A percentile compares a stretch with the other conserved stretches of the same genome.
Evolutionary conservation across 2,329 filamentous ascomycete genomes (phyloP).

Genomic region (Exophiala alcalophila): DNA sequence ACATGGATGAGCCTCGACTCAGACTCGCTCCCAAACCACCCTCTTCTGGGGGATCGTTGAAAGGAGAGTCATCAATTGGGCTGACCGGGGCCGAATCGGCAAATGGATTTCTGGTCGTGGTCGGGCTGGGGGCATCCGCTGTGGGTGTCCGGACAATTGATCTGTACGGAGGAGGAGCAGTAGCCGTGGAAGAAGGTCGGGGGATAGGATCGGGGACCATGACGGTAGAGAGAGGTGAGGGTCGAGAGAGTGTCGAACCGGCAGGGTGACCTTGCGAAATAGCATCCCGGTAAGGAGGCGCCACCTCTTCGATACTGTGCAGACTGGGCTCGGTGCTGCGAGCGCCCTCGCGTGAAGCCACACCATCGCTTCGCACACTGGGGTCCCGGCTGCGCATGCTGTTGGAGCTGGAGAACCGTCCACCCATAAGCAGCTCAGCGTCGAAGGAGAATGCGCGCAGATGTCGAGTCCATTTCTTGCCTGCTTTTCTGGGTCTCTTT

Average conservation of each 20-base stretch:
- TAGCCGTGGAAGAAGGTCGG: slow-evolving; percentile 26
- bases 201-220: slow-evolving; percentile 20
- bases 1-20: slow-evolving; percentile 26
- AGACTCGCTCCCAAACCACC: slow-evolving; percentile 10
- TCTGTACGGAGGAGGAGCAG: slow-evolving; percentile 29
- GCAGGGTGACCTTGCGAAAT: slow-evolving; percentile 20
- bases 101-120: slow-evolving; percentile 24
- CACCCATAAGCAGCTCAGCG: slow-evolving; percentile 30
- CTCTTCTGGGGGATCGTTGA: slow-evolving; percentile 27
- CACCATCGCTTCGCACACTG: slow-evolving; percentile 23
- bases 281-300: slow-evolving; percentile 30
- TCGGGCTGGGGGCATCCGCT: slow-evolving; percentile 7
- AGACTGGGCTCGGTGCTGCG: slow-evolving; percentile 24
- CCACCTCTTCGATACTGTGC: slow-evolving; percentile 30
- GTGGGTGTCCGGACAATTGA: slow-evolving; percentile 10
- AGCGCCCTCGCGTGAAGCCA: slow-evolving; percentile 12
- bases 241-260: slow-evolving; percentile 11
- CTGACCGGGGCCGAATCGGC: slow-evolving; percentile 27
- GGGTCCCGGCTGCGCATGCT: slow-evolving; percentile 29
- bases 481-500: slow-evolving; percentile 21
- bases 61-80: slow-evolving; percentile 28
- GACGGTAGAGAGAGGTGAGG: slow-evolving; percentile 7
- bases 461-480: slow-evolving; percentile 31
- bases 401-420: slow-evolving; percentile 30
- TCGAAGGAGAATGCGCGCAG: slow-evolving; percentile 31